Base-by-base conservation (phyloP, 2,329 filamentous ascomycete species). In the Boeremia lycopersici region DNA sequence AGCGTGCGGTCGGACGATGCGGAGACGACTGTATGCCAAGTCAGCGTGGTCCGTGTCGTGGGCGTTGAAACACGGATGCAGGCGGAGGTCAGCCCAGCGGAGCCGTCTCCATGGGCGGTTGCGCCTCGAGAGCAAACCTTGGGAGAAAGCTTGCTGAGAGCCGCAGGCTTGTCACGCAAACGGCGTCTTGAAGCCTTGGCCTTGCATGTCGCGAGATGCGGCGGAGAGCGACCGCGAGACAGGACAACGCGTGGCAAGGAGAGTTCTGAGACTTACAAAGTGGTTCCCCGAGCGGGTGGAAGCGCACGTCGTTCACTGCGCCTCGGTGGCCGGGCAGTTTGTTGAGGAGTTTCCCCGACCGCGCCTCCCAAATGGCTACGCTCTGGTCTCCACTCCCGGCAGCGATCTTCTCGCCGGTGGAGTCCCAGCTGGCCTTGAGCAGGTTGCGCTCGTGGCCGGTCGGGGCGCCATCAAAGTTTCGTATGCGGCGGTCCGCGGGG, bases 251-350 rank as follows among this genome's bases (percentile, higher is more conserved):
- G 44, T 33, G 39, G 28, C 38, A 53, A 26, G 33, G 42, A 40
- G 23, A 38, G 3, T 25, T 50, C 12, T 26, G 59, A 31, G 34
- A 86, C 91, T 87, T 83, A 96, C 93, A 84, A 58, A 97, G 89
- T 17, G 92, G 91, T 66, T 97, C 92, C 57, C 89, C 86, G 34
- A 85, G 84, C 4, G 93, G 92, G 43, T 91, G 89, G 72, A 99
- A 96, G 64, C 96, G 89, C 49, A 93, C 93, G 73, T 93, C 92
- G 73, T 98, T 99, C 46, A 98, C 95, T 0, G 90, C 91, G 30
- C 93, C 95, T 77, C 92, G 95, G 74, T 99, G 95, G 0, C 95
- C 95, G 1, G 95, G 95, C 47, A 99, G 82, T 77, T 98, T 98
- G 77, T 97, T 96, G 60, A 96, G 76, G 65, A 99, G 81, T 79